Conservation (phyloP, 1,284 basidiomycete species). For the Exobasidium cylindrosporum region DNA sequence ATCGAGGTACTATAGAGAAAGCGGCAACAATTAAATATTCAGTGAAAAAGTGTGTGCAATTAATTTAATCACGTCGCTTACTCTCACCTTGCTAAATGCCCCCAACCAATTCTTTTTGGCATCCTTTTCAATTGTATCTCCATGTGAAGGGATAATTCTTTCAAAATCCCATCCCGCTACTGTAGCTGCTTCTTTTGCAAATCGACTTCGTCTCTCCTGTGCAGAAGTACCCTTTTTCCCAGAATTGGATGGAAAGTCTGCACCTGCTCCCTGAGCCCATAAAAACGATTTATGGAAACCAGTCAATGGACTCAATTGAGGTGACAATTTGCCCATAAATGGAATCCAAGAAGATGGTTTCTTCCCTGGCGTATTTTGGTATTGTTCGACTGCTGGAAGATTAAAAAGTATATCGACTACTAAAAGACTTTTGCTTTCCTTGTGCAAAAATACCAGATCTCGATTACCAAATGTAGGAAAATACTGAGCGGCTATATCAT, state of each 20-base stretch:
- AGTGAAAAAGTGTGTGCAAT: not conserved
- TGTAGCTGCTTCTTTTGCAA: constrained; percentile 61
- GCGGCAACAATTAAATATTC: not conserved
- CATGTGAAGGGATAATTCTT: constrained; percentile 87
- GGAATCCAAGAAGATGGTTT: constrained; percentile 37
- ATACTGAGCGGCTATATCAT: constrained; percentile 57
- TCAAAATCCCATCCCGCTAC: constrained; percentile 82
- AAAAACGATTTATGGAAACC: constrained; percentile 36
- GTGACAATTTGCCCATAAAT: constrained; percentile 24
- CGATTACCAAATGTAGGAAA: constrained; percentile 79
- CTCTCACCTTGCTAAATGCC: constrained; percentile 32
- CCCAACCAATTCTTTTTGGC: constrained; percentile 68
- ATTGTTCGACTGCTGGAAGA: constrained; percentile 73
- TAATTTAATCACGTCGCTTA: not conserved
- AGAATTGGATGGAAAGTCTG: constrained; percentile 22
- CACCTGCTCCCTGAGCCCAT: constrained; percentile 24
- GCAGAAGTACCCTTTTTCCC: constrained; percentile 16
- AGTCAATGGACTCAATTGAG: constrained; percentile 16
- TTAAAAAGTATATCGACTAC: constrained; percentile 88
- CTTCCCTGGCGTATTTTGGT: constrained; percentile 28
- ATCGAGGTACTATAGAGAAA: not conserved
- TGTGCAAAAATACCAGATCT: constrained; percentile 85
- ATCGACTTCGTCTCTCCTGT: constrained; percentile 31
- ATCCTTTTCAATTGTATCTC: constrained; percentile 76
- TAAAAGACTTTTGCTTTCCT: constrained; percentile 72